Percentiles rank a stretch among this genome's conserved stretches.
phyloP scores from a whole-genome alignment of 2,329 filamentous ascomycete species.

The Cordyceps cicadae region DNA sequence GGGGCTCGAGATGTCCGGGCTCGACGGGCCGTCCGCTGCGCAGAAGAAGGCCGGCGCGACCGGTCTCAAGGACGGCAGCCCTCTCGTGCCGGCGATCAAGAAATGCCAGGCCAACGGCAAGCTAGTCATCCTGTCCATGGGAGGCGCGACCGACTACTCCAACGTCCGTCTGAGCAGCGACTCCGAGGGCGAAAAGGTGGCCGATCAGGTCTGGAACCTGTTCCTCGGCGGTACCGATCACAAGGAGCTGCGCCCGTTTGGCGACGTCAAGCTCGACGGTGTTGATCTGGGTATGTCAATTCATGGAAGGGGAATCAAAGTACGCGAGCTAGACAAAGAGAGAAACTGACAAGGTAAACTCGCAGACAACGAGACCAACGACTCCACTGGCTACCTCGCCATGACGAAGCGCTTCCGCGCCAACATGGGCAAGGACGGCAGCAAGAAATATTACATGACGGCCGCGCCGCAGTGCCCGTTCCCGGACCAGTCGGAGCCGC shows the following conservation, averaged over 20 bases:
- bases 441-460: constrained; percentile 47
- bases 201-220: constrained; percentile 57
- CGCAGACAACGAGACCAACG: constrained; percentile 49
- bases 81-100: constrained; percentile 27
- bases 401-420: constrained; percentile 49
- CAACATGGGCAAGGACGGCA: constrained; percentile 41
- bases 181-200: constrained; percentile 42
- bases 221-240: constrained; percentile 44
- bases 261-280: constrained; percentile 56
- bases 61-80: constrained; percentile 15
- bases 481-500: constrained; percentile 45
- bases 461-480: constrained; percentile 59
- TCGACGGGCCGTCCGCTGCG: constrained; percentile 5
- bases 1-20: constrained; percentile 7
- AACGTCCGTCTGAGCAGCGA: constrained; percentile 47
- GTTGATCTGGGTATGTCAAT: constrained; percentile 48
- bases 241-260: constrained; percentile 54
- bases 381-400: constrained; percentile 47
- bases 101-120: constrained; percentile 57
- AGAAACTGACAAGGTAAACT: neutral
- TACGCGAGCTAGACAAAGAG: neutral
- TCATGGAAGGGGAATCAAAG: neutral
- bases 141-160: constrained; percentile 59
- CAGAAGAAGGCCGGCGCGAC: constrained; percentile 18
- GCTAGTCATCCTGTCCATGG: constrained; percentile 61